Evolutionary conservation across 345 rosid species (phyloP).

Genomic region (Microthlaspi erraticum): DNA sequence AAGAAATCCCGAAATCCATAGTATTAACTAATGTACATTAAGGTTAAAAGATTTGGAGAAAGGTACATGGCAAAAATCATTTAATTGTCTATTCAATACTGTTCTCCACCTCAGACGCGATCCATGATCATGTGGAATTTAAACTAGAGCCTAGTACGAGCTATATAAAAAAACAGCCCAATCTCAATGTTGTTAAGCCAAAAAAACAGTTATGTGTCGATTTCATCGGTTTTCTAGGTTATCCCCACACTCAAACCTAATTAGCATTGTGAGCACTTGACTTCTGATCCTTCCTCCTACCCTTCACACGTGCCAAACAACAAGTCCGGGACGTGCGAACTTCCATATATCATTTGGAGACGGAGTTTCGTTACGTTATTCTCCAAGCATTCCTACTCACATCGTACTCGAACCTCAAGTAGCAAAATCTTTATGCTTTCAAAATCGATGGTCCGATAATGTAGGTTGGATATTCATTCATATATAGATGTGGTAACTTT

Average conservation of each 20-base stretch:
- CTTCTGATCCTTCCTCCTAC: constrained; percentile 22
- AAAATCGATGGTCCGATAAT: background rate
- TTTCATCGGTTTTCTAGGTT: constrained; percentile 49
- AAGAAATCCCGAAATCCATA: constrained; percentile 14
- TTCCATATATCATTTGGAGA: constrained; percentile 14
- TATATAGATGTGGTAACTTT: background rate
- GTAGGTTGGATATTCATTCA: background rate
- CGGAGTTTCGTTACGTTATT: constrained; percentile 13
- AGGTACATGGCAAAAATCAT: background rate
- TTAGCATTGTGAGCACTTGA: constrained; percentile 22
- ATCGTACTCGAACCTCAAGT: constrained; percentile 40
- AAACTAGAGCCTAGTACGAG: background rate
- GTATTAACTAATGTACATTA: background rate
- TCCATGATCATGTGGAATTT: background rate
- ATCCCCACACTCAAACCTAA: constrained; percentile 45
- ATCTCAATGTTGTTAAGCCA: constrained; percentile 47
- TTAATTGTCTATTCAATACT: background rate
- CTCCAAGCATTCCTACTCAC: constrained; percentile 18
- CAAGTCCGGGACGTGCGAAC: constrained; percentile 44
- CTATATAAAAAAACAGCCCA: constrained; percentile 46
- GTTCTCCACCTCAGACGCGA: background rate
- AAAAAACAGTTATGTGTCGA: constrained; percentile 63
- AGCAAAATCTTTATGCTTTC: constrained; percentile 24
- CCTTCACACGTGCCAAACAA: constrained; percentile 36
- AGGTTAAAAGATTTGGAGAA: too few species aligned